These are phyloP conservation scores for Trichoderma reesei DNA, from an alignment of 495 filamentous ascomycete species.

Conservation along the genomic window DNA sequence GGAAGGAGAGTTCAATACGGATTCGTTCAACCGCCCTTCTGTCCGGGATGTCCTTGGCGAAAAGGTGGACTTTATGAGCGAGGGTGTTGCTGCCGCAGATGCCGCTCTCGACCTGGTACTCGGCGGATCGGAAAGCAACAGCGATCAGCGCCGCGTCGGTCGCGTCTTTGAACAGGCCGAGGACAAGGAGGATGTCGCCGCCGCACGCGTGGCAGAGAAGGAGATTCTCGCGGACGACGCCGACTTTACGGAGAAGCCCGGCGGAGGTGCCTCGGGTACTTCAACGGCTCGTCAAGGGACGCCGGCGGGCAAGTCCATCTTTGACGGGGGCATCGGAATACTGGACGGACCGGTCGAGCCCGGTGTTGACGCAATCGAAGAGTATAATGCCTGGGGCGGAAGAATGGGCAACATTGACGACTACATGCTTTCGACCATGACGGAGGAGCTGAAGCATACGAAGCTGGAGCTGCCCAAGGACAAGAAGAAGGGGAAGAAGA, in stretches of 20 bases:
- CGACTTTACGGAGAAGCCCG: slow-evolving; percentile 75
- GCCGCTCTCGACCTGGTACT: slow-evolving; percentile 84
- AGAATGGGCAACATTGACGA: slow-evolving; percentile 61
- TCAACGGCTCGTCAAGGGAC: slow-evolving; percentile 36
- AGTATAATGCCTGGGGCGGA: slow-evolving; percentile 46
- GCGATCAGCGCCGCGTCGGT: slow-evolving; percentile 32
- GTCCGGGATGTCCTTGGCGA: slow-evolving; percentile 60
- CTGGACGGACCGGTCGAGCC: slow-evolving; percentile 25
- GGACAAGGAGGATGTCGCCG: slow-evolving; percentile 82
- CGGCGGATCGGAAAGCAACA: slow-evolving; percentile 43
- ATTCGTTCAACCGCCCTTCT: slow-evolving; percentile 81
- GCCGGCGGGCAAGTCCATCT: slow-evolving; percentile 29
- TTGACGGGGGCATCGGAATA: slow-evolving; percentile 32
- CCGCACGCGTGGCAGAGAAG: slow-evolving; percentile 78
- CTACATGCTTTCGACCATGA: slow-evolving; percentile 72
- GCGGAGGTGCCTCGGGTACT: slow-evolving; percentile 34
- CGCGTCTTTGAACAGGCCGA: slow-evolving; percentile 79
- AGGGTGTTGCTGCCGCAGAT: slow-evolving; percentile 55
- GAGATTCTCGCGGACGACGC: slow-evolving; percentile 83
- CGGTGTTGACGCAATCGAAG: slow-evolving; percentile 27
- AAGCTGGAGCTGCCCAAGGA: slow-evolving; percentile 70
- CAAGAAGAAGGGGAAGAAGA: slow-evolving; percentile 69
- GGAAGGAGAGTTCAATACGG: slow-evolving; percentile 95
- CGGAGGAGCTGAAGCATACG: slow-evolving; percentile 66
- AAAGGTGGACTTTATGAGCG: slow-evolving; percentile 43